Evolutionary conservation across 257 asterid genomes (phyloP).

Genomic region (Solanum ahanhuiri): DNA sequence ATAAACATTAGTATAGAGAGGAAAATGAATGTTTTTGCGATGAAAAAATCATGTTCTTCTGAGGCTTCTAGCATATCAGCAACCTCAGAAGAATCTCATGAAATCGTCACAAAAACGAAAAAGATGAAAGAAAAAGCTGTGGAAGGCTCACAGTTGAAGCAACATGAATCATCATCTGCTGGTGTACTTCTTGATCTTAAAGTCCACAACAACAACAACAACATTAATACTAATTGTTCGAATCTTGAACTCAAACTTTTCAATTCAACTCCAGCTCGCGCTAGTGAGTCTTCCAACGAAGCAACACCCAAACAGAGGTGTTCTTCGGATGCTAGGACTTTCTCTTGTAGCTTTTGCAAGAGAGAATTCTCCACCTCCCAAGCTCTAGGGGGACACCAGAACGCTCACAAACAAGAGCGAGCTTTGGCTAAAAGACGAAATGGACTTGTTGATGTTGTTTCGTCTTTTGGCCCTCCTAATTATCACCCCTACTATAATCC

Average conservation of each 20-base stretch:
- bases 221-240: background rate
- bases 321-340: slow-evolving; percentile 20
- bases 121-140: slow-evolving; percentile 2
- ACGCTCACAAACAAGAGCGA: slow-evolving; percentile 67
- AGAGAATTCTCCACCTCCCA: slow-evolving; percentile 63
- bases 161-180: background rate
- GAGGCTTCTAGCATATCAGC: slow-evolving; percentile 42
- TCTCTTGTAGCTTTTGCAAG: slow-evolving; percentile 49
- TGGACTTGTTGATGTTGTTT: slow-evolving; percentile 18
- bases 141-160: slow-evolving; percentile 6
- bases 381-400: slow-evolving; percentile 75
- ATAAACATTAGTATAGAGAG: background rate
- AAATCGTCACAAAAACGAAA: background rate
- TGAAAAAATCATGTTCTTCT: slow-evolving; percentile 27
- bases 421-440: slow-evolving; percentile 44
- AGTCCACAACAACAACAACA: slow-evolving; percentile 14
- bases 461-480: slow-evolving; percentile 22
- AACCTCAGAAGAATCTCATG: slow-evolving; percentile 24
- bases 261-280: slow-evolving; percentile 1
- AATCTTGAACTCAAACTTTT: slow-evolving; percentile 37
- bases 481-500: slow-evolving; percentile 23
- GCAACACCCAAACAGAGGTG: background rate
- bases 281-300: slow-evolving; percentile 13
- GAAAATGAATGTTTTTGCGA: background rate
- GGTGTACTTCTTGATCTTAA: slow-evolving; percentile 27